These are phyloP conservation scores for Acacia confusa DNA, from an alignment of 306 rosid species.

Conservation along the genomic window DNA sequence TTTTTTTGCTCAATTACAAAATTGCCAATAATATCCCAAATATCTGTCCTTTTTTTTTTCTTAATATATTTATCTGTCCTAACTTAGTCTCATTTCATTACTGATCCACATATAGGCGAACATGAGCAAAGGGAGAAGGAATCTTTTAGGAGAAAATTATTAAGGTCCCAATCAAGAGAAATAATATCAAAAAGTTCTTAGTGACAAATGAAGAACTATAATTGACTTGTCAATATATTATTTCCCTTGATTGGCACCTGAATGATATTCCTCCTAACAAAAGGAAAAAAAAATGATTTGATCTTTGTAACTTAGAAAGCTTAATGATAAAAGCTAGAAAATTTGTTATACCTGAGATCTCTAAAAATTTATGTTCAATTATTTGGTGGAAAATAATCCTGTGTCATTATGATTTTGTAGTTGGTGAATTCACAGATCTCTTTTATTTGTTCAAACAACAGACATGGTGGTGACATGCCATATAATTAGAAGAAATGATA, in stretches of 20 bases:
- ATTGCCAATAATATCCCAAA: background rate
- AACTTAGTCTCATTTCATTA: background rate
- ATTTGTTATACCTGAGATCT: background rate
- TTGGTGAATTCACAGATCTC: background rate
- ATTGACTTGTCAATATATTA: too few species aligned
- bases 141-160: too few species aligned
- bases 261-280: too few species aligned
- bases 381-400: background rate
- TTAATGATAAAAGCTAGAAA: background rate
- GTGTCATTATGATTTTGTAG: background rate
- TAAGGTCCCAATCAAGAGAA: too few species aligned
- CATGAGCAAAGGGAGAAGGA: background rate
- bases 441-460: background rate
- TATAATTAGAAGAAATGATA: background rate
- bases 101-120: background rate
- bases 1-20: background rate
- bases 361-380: background rate
- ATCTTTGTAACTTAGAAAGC: background rate
- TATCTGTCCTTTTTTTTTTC: background rate
- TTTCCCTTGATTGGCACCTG: too few species aligned
- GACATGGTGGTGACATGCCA: background rate
- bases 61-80: background rate
- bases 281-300: background rate
- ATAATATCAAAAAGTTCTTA: too few species aligned
- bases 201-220: too few species aligned